These are phyloP conservation scores for Epichloe gansuensis DNA, from an alignment of 2,329 filamentous ascomycete species.

Conservation along the genomic window DNA sequence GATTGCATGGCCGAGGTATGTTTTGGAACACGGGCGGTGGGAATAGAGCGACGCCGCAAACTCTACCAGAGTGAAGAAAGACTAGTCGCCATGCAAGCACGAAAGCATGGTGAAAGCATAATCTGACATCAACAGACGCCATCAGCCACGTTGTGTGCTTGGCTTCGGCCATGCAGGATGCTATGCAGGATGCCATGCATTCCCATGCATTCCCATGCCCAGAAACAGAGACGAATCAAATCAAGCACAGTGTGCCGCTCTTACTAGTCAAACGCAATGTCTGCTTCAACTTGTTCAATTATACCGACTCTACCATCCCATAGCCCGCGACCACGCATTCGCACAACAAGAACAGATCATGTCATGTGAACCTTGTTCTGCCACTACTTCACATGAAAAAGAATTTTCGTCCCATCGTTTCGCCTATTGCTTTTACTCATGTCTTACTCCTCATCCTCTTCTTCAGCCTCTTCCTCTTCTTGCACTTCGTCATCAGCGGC, in stretches of 20 bases:
- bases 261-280: neutral
- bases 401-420: conserved; percentile 2
- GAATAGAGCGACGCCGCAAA: too few species aligned
- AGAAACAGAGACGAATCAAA: too few species aligned
- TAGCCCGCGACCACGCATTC: neutral
- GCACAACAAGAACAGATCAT: neutral
- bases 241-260: neutral
- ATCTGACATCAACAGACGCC: too few species aligned
- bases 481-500: conserved; percentile 7
- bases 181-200: too few species aligned
- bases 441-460: conserved; percentile 13
- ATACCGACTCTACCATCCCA: neutral
- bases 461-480: conserved; percentile 12
- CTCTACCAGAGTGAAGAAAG: too few species aligned
- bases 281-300: conserved; percentile 2
- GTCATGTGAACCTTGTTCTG: neutral
- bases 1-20: too few species aligned
- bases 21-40: too few species aligned
- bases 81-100: too few species aligned
- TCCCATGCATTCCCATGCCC: too few species aligned
- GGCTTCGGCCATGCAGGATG: too few species aligned
- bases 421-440: conserved; percentile 9
- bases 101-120: too few species aligned
- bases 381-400: neutral
- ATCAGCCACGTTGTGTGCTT: too few species aligned